Evolutionary conservation across 441 rosid genomes (phyloP).

Genomic region (Adansonia rubrostipa): DNA sequence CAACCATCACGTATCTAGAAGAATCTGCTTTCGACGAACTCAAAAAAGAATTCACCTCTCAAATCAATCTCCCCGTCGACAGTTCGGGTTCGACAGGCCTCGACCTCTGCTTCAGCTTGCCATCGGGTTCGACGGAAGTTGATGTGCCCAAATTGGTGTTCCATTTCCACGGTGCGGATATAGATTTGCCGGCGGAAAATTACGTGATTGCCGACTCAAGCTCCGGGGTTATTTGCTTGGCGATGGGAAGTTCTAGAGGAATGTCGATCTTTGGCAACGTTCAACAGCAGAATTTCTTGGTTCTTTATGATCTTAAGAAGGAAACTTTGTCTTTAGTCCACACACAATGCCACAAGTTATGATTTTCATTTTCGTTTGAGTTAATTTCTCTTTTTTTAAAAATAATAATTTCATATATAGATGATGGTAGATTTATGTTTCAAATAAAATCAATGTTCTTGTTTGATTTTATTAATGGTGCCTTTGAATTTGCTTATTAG

Average conservation of each 20-base stretch:
- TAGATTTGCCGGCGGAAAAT: conserved; percentile 82
- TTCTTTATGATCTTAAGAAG: conserved; percentile 67
- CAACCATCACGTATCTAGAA: conserved; percentile 66
- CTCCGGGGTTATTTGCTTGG: conserved; percentile 70
- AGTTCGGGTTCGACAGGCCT: conserved; percentile 64
- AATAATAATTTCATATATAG: background rate
- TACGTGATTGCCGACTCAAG: conserved; percentile 74
- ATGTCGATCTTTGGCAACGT: conserved; percentile 90
- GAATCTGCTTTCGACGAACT: conserved; percentile 47
- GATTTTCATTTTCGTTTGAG: background rate
- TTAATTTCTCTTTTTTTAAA: background rate
- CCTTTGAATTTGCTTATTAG: background rate
- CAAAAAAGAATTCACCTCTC: conserved; percentile 50
- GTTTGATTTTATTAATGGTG: background rate
- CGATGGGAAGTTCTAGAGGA: conserved; percentile 79
- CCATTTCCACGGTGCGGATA: conserved; percentile 76
- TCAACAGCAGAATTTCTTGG: conserved; percentile 86
- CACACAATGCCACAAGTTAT: conserved; percentile 53
- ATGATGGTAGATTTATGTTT: background rate
- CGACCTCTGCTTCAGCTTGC: conserved; percentile 73
- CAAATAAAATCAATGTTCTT: background rate
- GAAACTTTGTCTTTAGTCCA: conserved; percentile 72
- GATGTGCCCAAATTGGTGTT: conserved; percentile 69
- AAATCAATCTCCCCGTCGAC: conserved; percentile 51
- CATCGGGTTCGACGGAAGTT: conserved; percentile 40